Evolutionary conservation across 2,329 filamentous ascomycete species (phyloP).

Genomic region (Neonectria magnoliae): DNA sequence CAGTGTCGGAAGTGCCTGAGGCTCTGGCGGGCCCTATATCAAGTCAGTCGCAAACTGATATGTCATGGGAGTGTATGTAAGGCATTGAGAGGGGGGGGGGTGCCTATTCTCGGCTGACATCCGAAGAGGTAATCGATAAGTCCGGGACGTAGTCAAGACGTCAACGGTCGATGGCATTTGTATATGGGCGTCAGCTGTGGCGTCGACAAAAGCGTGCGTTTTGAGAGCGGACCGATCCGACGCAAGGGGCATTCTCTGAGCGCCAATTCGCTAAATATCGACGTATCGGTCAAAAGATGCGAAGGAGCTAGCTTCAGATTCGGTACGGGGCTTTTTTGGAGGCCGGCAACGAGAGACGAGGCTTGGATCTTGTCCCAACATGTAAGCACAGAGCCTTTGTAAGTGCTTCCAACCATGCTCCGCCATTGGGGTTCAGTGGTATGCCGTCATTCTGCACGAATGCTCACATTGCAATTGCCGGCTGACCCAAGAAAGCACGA

Average conservation of each 20-base stretch:
- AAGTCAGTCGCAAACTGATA: neutral
- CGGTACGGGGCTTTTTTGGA: too few species aligned
- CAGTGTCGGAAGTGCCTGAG: neutral
- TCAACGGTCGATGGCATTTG: neutral
- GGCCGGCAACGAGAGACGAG: neutral
- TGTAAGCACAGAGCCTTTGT: neutral
- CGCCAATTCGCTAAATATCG: neutral
- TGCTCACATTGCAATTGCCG: neutral
- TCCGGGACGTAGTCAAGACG: too few species aligned
- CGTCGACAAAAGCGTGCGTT: neutral
- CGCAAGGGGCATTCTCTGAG: neutral
- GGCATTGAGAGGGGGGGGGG: too few species aligned
- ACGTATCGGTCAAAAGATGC: slow-evolving; percentile 2
- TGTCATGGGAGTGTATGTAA: neutral
- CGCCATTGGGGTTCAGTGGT: neutral
- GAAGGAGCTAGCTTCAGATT: neutral
- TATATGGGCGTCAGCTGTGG: neutral
- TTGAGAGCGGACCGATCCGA: slow-evolving; percentile 18
- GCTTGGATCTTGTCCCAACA: neutral
- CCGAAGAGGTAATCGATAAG: slow-evolving; percentile 6
- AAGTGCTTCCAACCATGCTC: neutral
- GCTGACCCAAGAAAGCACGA: neutral
- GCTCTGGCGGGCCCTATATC: neutral
- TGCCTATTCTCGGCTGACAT: neutral
- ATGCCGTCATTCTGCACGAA: slow-evolving; percentile 5